Percentiles rank a stretch among this genome's conserved stretches.
phyloP scores from a whole-genome alignment of 2,329 filamentous ascomycete genomes.

The Cladosporium sp. region DNA sequence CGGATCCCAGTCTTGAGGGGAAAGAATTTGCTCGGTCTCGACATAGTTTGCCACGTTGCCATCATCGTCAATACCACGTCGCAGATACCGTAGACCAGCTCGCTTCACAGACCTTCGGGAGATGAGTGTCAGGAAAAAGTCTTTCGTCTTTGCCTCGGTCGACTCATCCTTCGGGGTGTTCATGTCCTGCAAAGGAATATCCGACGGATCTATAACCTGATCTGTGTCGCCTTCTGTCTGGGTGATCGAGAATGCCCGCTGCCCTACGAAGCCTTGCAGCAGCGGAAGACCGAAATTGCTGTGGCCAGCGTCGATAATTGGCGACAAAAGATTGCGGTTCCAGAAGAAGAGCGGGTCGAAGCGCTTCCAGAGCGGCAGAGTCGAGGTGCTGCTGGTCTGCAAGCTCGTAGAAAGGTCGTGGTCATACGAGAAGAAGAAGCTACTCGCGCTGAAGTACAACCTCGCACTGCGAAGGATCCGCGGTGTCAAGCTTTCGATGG shows the following conservation, averaged over 20 bases:
- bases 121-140: constrained; percentile 80
- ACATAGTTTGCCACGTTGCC: constrained; percentile 86
- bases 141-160: constrained; percentile 21
- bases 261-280: constrained; percentile 92
- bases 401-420: constrained; percentile 76
- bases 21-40: constrained; percentile 92
- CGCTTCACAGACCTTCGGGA: constrained; percentile 84
- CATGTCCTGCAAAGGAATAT: constrained; percentile 1
- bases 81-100: constrained; percentile 83
- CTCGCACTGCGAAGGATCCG: constrained; percentile 81
- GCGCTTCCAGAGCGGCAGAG: constrained; percentile 61
- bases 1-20: constrained; percentile 61
- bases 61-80: constrained; percentile 84
- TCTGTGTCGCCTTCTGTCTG: constrained; percentile 25
- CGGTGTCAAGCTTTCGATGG: constrained; percentile 58
- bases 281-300: constrained; percentile 71
- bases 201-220: constrained; percentile 22
- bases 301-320: constrained; percentile 71
- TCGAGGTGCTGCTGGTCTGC: constrained; percentile 38
- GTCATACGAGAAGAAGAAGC: constrained; percentile 95
- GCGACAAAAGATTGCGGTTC: constrained; percentile 72
- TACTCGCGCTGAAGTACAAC: constrained; percentile 75
- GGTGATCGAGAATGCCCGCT: constrained; percentile 63
- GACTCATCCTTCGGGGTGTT: background rate
- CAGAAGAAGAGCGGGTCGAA: constrained; percentile 80